Conservation (phyloP, 805 yeast species). For the Scheffersomyces spartinae region DNA sequence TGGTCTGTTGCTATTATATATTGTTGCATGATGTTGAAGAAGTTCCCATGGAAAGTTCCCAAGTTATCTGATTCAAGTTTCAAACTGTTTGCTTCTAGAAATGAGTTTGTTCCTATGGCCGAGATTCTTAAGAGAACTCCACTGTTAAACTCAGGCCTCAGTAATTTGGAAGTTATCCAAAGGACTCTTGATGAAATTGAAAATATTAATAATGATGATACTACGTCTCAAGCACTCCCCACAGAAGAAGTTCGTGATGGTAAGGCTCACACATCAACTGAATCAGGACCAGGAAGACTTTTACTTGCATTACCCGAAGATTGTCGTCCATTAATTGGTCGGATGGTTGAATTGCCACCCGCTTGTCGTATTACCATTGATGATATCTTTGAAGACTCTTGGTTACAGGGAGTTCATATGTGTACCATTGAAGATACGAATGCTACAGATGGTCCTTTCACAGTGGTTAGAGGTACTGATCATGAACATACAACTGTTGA, state of each 20-base stretch:
- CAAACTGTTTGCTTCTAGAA: constrained; percentile 68
- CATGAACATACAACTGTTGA: constrained; percentile 86
- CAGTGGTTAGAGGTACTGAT: constrained; percentile 35
- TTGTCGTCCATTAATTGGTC: constrained; percentile 52
- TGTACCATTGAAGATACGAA: constrained; percentile 47
- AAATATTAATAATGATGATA: too few species aligned
- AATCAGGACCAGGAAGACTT: constrained; percentile 62
- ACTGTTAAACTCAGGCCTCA: constrained; percentile 12
- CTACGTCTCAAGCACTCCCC: constrained; percentile 7
- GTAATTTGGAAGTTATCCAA: constrained; percentile 7
- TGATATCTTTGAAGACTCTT: constrained; percentile 61
- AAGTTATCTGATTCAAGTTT: constrained; percentile 71
- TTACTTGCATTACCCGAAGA: constrained; percentile 62
- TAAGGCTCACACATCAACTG: constrained; percentile 48
- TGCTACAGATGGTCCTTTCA: constrained; percentile 24
- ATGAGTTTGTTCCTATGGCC: constrained; percentile 49
- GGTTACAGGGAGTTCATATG: constrained; percentile 55
- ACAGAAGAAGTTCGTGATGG: constrained; percentile 12
- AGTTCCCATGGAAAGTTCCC: constrained; percentile 94
- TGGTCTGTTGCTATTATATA: constrained; percentile 90
- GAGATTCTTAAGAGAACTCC: constrained; percentile 48
- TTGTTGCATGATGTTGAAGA: constrained; percentile 84
- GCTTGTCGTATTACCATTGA: constrained; percentile 77
- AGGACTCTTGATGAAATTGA: constrained; percentile 3
- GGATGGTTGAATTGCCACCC: constrained; percentile 78